These are phyloP conservation scores for Coniferiporia weirii DNA, from an alignment of 1,284 basidiomycete species.

Conservation along the genomic window DNA sequence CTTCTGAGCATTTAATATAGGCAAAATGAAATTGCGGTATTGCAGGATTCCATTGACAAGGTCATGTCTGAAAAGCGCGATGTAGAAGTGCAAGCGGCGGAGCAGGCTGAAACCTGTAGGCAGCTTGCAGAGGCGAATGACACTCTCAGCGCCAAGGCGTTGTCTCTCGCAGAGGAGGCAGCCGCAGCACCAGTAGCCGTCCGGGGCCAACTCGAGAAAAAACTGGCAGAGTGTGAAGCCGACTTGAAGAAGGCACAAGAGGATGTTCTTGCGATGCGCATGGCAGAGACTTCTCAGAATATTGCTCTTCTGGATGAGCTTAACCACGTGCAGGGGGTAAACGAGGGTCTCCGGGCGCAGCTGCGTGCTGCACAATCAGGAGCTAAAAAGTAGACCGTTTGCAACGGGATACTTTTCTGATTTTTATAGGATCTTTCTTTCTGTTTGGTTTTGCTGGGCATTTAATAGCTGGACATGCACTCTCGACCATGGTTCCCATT, in stretches of 20 bases:
- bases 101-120: slow-evolving; percentile 64
- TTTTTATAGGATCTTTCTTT: background rate
- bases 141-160: slow-evolving; percentile 61
- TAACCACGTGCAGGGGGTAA: slow-evolving; percentile 74
- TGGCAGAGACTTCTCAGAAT: slow-evolving; percentile 63
- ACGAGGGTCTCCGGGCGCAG: slow-evolving; percentile 62
- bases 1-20: slow-evolving; percentile 33
- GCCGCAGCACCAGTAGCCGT: slow-evolving; percentile 54
- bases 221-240: slow-evolving; percentile 43
- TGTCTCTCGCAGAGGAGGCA: slow-evolving; percentile 73
- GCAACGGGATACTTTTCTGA: background rate
- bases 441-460: background rate
- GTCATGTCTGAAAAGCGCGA: slow-evolving; percentile 58
- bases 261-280: slow-evolving; percentile 53
- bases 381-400: slow-evolving; percentile 8
- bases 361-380: slow-evolving; percentile 40
- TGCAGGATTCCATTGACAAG: slow-evolving; percentile 60
- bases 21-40: slow-evolving; percentile 60
- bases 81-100: slow-evolving; percentile 62
- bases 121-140: slow-evolving; percentile 77
- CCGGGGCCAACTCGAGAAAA: slow-evolving; percentile 50
- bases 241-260: slow-evolving; percentile 42
- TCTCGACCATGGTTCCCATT: background rate
- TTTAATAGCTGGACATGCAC: background rate
- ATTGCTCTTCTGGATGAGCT: slow-evolving; percentile 73